phyloP scores from a whole-genome alignment of 106 monocot genomes.

The Dioscorea dumetorum region DNA sequence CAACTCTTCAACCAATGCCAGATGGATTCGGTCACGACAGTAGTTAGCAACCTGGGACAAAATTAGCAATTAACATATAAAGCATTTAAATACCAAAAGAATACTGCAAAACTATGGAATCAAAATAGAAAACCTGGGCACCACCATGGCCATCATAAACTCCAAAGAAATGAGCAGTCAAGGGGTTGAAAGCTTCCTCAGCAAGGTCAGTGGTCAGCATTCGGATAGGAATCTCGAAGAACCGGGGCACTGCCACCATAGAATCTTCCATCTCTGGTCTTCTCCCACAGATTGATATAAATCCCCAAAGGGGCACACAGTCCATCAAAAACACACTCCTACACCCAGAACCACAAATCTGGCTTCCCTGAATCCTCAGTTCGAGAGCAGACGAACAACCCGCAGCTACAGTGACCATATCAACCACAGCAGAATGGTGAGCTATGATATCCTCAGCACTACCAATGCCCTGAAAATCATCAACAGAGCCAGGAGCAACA shows the following conservation, averaged over 20 bases:
- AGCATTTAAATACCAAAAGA: not conserved
- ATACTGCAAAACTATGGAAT: not conserved
- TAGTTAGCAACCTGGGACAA: slow-evolving; percentile 59
- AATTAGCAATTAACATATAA: not conserved
- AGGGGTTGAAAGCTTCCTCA: slow-evolving; percentile 29
- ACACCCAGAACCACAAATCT: not conserved
- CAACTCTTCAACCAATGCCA: slow-evolving; percentile 41
- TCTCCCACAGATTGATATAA: slow-evolving; percentile 46
- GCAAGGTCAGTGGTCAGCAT: slow-evolving; percentile 29
- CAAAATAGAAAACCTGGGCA: slow-evolving; percentile 17
- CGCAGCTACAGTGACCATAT: not conserved
- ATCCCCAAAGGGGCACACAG: slow-evolving; percentile 56
- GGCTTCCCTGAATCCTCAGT: not conserved
- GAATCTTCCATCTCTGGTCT: slow-evolving; percentile 81
- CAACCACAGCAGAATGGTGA: not conserved
- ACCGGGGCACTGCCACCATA: slow-evolving; percentile 24
- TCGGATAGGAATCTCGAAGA: slow-evolving; percentile 40
- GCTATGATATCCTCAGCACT: slow-evolving; percentile 10
- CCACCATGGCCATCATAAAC: slow-evolving; percentile 89
- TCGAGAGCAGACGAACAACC: not conserved
- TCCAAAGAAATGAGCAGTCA: slow-evolving; percentile 64
- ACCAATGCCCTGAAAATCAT: not conserved
- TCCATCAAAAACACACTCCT: slow-evolving; percentile 35
- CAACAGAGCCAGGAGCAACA: not conserved
- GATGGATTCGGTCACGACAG: slow-evolving; percentile 52